Conservation (phyloP, 2,329 filamentous ascomycete genomes). For the Fusarium stilboides region DNA sequence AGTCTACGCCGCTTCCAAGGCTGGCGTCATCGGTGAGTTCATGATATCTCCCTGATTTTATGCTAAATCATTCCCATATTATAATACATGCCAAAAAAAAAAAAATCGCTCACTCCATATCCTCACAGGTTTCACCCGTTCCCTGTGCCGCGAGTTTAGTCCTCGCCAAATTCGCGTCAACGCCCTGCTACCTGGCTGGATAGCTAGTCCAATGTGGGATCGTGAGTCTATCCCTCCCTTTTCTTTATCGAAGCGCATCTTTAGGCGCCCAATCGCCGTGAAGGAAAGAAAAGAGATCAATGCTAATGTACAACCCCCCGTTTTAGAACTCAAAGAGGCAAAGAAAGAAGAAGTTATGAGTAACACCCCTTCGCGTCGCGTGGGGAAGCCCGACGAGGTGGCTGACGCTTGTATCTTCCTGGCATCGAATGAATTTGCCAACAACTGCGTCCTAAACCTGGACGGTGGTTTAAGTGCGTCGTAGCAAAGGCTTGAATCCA, state of each 20-base stretch:
- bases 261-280: constrained; percentile 17
- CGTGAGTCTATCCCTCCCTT: constrained; percentile 63
- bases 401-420: constrained; percentile 88
- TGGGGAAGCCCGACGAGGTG: constrained; percentile 79
- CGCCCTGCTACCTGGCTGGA: constrained; percentile 86
- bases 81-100: constrained; percentile 44
- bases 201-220: constrained; percentile 84
- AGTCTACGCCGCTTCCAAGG: constrained; percentile 85
- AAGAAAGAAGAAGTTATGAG: constrained; percentile 14
- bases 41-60: constrained; percentile 32
- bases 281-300: constrained; percentile 40
- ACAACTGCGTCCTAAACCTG: constrained; percentile 88
- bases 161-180: constrained; percentile 79
- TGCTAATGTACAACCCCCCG: constrained; percentile 59
- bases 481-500: constrained; percentile 55
- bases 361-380: constrained; percentile 75
- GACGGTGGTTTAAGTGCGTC: constrained; percentile 85
- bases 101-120: constrained; percentile 37
- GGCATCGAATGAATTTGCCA: constrained; percentile 83
- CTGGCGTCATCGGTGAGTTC: constrained; percentile 77
- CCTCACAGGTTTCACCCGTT: constrained; percentile 74
- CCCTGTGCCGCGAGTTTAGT: constrained; percentile 75
- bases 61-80: constrained; percentile 37
- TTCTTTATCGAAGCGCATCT: constrained; percentile 24
- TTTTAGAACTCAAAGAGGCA: constrained; percentile 53